Base-by-base conservation (phyloP, 441 rosid genomes). In the Sinapis alba region DNA sequence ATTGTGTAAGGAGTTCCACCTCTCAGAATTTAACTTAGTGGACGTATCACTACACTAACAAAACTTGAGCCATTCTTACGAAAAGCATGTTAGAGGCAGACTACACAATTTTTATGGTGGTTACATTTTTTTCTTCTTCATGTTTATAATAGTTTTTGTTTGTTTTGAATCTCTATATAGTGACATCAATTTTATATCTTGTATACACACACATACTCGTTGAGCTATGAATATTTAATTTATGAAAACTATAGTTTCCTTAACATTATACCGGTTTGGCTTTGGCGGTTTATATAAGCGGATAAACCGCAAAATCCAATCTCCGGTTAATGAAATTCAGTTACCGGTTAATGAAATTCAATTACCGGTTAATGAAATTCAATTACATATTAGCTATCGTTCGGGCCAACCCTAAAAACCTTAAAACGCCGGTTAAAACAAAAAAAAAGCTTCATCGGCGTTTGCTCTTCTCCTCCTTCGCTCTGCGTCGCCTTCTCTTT, bases 341-440 rank as follows among this genome's bases (percentile, higher is more conserved):
- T 13, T 24, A 24, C n/a, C n/a, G n/a, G n/a, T n/a, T n/a, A n/a
- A n/a, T n/a, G n/a, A n/a, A n/a, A 57, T 7, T 57, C 16, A 21
- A 2, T 13, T 24, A 24, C 62, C 34, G 62, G 62, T 57, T 57
- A 13, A 1, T 13, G 11, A 57, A n/a, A 57, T 57, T 57, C 62
- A 57, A 3, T 57, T 13, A 1, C 68, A 58, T 23, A 16, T 20
- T 20, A 27, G 27, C 58, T 12, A 21, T 68, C 50, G 53, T 54
- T 23, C 11, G 63, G 38, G 5, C 23, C 60, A 76, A 69, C 80
- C 80, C 75, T 70, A 71, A 69, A 30, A 76, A 32, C 18, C 71
- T 56, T 1, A 38, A 26, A 41, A 63, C 62, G 62, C 73, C 73
- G 78, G 78, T 67, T 34, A 56, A 56, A 59, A 63, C 59, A 57